phyloP scores from a whole-genome alignment of 345 rosid species.

The Adansonia digitata region DNA sequence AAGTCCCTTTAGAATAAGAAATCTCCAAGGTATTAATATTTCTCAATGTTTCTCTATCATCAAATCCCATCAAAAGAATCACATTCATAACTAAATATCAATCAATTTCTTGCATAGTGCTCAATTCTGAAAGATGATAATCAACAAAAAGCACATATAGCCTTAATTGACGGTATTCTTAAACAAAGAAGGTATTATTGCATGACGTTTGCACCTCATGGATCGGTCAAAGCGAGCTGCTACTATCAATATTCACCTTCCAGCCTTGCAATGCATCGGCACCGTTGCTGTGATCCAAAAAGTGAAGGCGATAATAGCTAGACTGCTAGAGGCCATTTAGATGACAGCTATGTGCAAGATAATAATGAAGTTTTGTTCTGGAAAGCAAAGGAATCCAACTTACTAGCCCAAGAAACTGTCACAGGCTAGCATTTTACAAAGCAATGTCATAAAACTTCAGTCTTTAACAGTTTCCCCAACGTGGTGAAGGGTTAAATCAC shows the following conservation, averaged over 20 bases:
- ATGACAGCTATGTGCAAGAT: neutral
- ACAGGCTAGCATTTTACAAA: neutral
- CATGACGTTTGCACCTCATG: neutral
- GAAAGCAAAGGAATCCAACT: neutral
- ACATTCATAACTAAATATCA: neutral
- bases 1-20: neutral
- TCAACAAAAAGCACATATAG: neutral
- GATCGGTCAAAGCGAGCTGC: neutral
- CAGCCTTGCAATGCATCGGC: neutral
- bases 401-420: neutral
- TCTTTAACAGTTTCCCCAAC: neutral
- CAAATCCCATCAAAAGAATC: neutral
- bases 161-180: neutral
- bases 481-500: neutral
- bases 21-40: neutral
- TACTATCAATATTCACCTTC: neutral
- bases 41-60: neutral
- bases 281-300: neutral
- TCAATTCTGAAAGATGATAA: neutral
- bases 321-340: neutral
- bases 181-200: neutral
- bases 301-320: neutral
- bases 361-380: neutral
- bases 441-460: neutral
- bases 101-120: neutral